A percentile compares a stretch with the other conserved stretches of the same genome.
Conservation (phyloP, 352 stramenopile genomes). For the Phytophthora fragariae region DNA sequence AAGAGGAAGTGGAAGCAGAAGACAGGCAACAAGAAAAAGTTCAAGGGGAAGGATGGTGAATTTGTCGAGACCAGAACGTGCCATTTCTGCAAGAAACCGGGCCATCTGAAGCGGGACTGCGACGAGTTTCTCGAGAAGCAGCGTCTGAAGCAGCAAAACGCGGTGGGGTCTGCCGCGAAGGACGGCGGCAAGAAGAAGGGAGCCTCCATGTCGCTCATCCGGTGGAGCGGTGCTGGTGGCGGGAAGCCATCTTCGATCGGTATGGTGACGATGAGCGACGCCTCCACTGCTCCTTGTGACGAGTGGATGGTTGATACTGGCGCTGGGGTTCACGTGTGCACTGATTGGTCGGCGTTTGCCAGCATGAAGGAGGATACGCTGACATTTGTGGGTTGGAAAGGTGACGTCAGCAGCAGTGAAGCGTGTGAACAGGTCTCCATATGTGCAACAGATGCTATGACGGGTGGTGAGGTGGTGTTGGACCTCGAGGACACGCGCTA, state of each 20-base stretch:
- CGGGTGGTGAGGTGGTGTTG: not conserved
- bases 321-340: not conserved
- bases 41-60: too few species aligned
- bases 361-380: not conserved
- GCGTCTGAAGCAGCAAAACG: not conserved
- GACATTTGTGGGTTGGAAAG: not conserved
- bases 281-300: not conserved
- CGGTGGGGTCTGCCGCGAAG: not conserved
- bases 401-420: not conserved
- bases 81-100: too few species aligned
- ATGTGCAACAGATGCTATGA: not conserved
- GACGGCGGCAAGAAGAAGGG: not conserved
- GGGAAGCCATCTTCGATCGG: not conserved
- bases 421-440: not conserved
- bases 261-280: not conserved
- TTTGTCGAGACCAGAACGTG: too few species aligned
- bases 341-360: not conserved
- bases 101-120: not conserved
- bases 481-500: not conserved
- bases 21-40: too few species aligned
- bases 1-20: too few species aligned
- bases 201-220: not conserved
- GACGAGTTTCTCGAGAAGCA: not conserved
- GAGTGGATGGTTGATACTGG: not conserved
- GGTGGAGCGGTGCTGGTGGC: not conserved